Evolutionary conservation across 2,329 filamentous ascomycete species (phyloP).

Genomic region (Venturia oleaginea): DNA sequence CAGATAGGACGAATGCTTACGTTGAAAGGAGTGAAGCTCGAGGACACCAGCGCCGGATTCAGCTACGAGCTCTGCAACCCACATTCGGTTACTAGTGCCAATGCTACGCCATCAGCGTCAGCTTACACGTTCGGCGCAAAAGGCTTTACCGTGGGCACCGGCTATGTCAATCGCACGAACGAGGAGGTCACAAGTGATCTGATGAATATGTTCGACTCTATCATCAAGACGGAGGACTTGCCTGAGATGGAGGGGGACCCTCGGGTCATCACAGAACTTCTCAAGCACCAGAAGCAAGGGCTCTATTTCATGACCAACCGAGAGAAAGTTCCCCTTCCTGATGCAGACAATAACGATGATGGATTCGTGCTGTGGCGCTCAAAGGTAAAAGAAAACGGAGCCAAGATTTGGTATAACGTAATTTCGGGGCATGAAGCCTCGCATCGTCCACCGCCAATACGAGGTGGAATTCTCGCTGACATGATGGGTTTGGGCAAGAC

Average conservation of each 20-base stretch:
- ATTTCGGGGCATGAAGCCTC: constrained; percentile 60
- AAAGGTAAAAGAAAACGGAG: constrained; percentile 46
- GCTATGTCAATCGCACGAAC: constrained; percentile 48
- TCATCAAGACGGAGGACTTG: constrained; percentile 66
- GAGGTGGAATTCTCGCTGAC: constrained; percentile 41
- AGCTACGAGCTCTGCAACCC: neutral
- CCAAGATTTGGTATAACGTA: constrained; percentile 66
- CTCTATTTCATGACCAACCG: constrained; percentile 76
- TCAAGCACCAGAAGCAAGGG: constrained; percentile 84
- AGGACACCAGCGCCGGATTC: neutral
- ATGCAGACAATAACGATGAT: constrained; percentile 48
- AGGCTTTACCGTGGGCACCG: neutral
- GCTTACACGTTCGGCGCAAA: neutral
- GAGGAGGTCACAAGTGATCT: constrained; percentile 85
- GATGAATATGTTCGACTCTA: constrained; percentile 76
- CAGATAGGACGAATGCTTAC: neutral
- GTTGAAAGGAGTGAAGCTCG: neutral
- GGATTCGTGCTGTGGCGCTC: constrained; percentile 72
- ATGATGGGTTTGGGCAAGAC: constrained; percentile 46
- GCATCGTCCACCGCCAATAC: constrained; percentile 18
- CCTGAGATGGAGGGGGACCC: constrained; percentile 60
- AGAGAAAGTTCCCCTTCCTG: constrained; percentile 54
- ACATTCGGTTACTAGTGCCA: neutral
- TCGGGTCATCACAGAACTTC: constrained; percentile 57
- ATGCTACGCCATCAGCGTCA: neutral